A percentile compares a stretch with the other conserved stretches of the same genome.
These are phyloP conservation scores for Amanita rimosa DNA, from an alignment of 768 basidiomycete species.

Conservation along the genomic window DNA sequence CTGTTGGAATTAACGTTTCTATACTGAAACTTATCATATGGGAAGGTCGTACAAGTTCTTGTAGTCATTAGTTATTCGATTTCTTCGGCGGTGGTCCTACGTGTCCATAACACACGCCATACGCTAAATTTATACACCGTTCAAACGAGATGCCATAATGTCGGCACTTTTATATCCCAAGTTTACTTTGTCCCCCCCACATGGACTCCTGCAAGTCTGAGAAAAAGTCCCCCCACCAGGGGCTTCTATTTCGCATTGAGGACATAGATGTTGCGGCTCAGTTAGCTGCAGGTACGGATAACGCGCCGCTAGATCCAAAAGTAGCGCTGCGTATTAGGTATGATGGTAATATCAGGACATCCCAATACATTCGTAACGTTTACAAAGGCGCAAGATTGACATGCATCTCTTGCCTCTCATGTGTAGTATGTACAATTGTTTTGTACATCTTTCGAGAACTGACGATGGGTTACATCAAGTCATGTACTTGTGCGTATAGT, in stretches of 20 bases:
- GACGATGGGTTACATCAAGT: slow-evolving; percentile 23
- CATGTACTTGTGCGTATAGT: slow-evolving; percentile 43
- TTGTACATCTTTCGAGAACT: neutral
- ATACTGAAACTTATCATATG: neutral
- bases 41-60: neutral
- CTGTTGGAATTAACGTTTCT: no score
- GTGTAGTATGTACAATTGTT: slow-evolving; percentile 45
- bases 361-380: neutral
- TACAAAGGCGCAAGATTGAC: slow-evolving; percentile 57
- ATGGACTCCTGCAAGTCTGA: slow-evolving; percentile 27
- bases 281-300: slow-evolving; percentile 28
- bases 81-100: neutral
- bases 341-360: slow-evolving; percentile 5
- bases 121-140: slow-evolving; percentile 1
- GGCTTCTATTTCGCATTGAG: slow-evolving; percentile 17
- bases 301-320: slow-evolving; percentile 33
- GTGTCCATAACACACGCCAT: neutral
- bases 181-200: slow-evolving; percentile 5
- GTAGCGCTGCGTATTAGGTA: slow-evolving; percentile 44
- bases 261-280: slow-evolving; percentile 52
- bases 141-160: slow-evolving; percentile 3
- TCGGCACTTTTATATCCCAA: neutral
- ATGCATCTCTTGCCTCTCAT: slow-evolving; percentile 70
- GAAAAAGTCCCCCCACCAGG: slow-evolving; percentile 17
- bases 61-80: neutral